Percentiles rank a stretch among this genome's conserved stretches.
Conservation (phyloP, 176 grass and related monocot genomes). For the Otatea glauca region DNA sequence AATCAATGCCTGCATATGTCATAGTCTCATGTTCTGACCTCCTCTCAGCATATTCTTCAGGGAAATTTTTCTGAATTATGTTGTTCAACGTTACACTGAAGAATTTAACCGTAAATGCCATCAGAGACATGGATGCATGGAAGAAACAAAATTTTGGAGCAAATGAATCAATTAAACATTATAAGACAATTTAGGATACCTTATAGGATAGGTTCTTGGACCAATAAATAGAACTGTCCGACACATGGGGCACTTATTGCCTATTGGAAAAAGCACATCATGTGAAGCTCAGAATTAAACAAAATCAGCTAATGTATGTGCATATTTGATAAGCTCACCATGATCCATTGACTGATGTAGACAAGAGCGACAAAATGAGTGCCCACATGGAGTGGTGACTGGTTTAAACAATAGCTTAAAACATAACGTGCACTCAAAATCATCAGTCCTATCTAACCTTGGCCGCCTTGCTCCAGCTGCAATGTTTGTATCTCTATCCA, state of each 20-base stretch:
- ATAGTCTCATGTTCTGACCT: constrained; percentile 83
- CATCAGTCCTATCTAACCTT: constrained; percentile 74
- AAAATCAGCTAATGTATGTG: constrained; percentile 41
- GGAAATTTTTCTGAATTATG: constrained; percentile 93
- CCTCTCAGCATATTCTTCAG: constrained; percentile 90
- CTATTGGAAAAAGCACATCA: constrained; percentile 56
- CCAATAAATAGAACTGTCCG: constrained; percentile 93
- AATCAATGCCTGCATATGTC: constrained; percentile 82
- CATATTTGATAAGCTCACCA: constrained; percentile 57
- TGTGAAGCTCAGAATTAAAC: constrained; percentile 41
- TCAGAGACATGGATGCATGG: constrained; percentile 44
- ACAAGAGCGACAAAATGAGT: constrained; percentile 96
- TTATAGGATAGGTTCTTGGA: constrained; percentile 90
- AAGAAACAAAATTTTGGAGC: constrained; percentile 33
- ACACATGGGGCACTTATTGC: constrained; percentile 97
- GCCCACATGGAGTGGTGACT: constrained; percentile 98
- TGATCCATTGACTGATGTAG: constrained; percentile 98
- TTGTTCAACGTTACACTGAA: constrained; percentile 92
- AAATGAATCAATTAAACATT: constrained; percentile 33
- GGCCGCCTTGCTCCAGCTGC: constrained; percentile 56
- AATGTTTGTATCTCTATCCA: constrained; percentile 66
- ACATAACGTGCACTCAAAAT: constrained; percentile 96
- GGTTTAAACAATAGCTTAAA: constrained; percentile 97
- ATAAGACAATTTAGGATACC: constrained; percentile 51
- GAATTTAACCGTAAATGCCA: constrained; percentile 53